Percentiles rank a stretch among this genome's conserved stretches.
These are phyloP conservation scores for Leccinellum luteum DNA, from an alignment of 768 basidiomycete species.

Conservation along the genomic window DNA sequence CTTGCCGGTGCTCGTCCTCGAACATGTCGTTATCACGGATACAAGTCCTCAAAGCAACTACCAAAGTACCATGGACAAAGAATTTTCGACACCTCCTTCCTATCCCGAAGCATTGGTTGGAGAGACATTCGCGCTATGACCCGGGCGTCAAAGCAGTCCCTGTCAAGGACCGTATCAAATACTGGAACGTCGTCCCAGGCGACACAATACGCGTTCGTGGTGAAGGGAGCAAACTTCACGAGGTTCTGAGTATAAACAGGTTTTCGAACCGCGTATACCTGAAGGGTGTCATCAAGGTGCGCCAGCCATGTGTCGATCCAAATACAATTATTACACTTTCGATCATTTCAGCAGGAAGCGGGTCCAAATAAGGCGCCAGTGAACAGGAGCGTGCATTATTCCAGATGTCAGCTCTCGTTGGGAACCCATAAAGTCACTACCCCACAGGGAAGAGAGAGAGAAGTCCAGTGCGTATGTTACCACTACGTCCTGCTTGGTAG, in stretches of 20 bases:
- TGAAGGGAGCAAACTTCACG: conserved; percentile 58
- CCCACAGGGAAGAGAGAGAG: conserved; percentile 33
- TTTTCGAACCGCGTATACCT: conserved; percentile 66
- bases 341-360: conserved; percentile 17
- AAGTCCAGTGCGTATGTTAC: conserved; percentile 43
- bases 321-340: neutral
- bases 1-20: neutral
- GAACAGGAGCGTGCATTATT: conserved; percentile 59
- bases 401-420: conserved; percentile 75
- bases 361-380: conserved; percentile 23
- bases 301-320: conserved; percentile 5
- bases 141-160: conserved; percentile 50
- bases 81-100: conserved; percentile 64
- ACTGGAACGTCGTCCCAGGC: conserved; percentile 87
- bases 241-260: conserved; percentile 73
- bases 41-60: conserved; percentile 47
- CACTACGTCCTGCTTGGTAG: neutral
- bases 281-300: conserved; percentile 39
- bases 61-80: conserved; percentile 55
- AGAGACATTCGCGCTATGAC: conserved; percentile 44
- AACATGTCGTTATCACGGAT: conserved; percentile 31
- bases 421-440: conserved; percentile 49
- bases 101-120: conserved; percentile 54
- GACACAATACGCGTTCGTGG: conserved; percentile 73
- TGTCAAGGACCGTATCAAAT: conserved; percentile 70